Evolutionary conservation across 768 basidiomycete species (phyloP), one percentile per base, ranked within the genome.

Genomic region (Boletus sensibilis): DNA sequence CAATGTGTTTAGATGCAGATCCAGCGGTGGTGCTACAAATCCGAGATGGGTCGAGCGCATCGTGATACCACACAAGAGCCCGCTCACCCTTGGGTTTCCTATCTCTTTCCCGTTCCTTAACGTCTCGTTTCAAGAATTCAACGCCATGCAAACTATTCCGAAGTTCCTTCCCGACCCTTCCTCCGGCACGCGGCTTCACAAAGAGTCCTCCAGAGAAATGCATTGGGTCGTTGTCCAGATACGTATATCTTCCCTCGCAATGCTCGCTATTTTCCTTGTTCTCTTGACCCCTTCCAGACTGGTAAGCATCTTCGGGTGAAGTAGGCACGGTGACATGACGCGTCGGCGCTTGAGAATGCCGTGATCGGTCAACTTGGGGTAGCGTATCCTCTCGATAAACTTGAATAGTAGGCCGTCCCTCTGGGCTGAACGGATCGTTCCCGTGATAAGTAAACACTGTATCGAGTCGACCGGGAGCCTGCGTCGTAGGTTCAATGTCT

Each of bases 1-100:
- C 23, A 76, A 69, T 5, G 53, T 68, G 39, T 27, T 53, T 12
- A 77, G 68, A 18, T 76, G 76, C 13, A 87, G 66, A 52, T 88
- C 85, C 10, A 87, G 70, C 0, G 82, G 76, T 40, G 85, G 79
- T 2, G 80, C 86, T 89, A 55, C 20, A 40, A 64, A 59, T 42
- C 43, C 53, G 21, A 38, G 46, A 44, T 57, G 43, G 14, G 25
- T 54, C 23, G 38, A 11, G 10, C 34, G 23, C 13, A 12, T 44
- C 20, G 8, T 1, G 5, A 46, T 4, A 42, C 11, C 20, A 35
- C 9, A 31, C 14, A 14, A 12, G 21, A 35, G 14, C 9, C 18
- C 0, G 2, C 64, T 73, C 70, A 90, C 88, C 81, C 60, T 78
- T 77, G 31, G 67, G 72, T 64, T 80, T 86, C 66, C 77, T 55